A percentile compares a stretch with the other conserved stretches of the same genome.
These are phyloP conservation scores for Talaromyces sp. DNA, from an alignment of 2,329 filamentous ascomycete genomes.

Conservation along the genomic window DNA sequence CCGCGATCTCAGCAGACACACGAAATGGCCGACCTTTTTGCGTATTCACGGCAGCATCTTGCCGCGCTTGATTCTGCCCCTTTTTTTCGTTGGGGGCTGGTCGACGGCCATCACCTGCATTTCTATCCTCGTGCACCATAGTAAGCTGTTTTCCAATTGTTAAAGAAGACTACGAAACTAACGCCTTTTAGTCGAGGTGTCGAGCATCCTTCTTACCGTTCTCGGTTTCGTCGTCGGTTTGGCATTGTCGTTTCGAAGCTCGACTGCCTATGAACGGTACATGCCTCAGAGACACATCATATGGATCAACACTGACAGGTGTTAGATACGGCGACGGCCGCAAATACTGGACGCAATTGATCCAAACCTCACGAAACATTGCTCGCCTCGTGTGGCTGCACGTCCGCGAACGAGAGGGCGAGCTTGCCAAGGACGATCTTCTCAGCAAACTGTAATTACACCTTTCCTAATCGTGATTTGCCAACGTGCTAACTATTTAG, in stretches of 20 bases:
- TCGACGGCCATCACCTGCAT: slow-evolving; percentile 59
- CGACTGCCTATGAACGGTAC: slow-evolving; percentile 68
- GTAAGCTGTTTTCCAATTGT: slow-evolving; percentile 19
- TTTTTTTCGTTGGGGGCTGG: slow-evolving; percentile 59
- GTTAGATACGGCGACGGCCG: slow-evolving; percentile 54
- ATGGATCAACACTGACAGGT: not conserved
- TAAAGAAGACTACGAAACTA: not conserved
- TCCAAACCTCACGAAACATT: slow-evolving; percentile 51
- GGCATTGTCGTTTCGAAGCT: slow-evolving; percentile 69
- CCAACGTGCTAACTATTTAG: slow-evolving; percentile 23
- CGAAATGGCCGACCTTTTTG: slow-evolving; percentile 70
- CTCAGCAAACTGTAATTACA: slow-evolving; percentile 58
- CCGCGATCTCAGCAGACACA: slow-evolving; percentile 65
- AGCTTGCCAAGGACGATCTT: slow-evolving; percentile 58
- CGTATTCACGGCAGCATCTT: slow-evolving; percentile 70
- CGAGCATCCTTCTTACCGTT: slow-evolving; percentile 66
- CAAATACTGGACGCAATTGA: slow-evolving; percentile 56
- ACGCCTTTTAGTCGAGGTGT: slow-evolving; percentile 45
- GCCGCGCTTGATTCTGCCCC: slow-evolving; percentile 66
- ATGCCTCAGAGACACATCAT: no score
- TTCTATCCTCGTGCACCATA: slow-evolving; percentile 38
- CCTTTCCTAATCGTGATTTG: no score
- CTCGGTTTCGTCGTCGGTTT: slow-evolving; percentile 77
- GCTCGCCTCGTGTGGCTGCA: slow-evolving; percentile 79
- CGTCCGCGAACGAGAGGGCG: slow-evolving; percentile 53